A percentile compares a stretch with the other conserved stretches of the same genome.
Conservation (phyloP, 2,329 filamentous ascomycete genomes). For the Aspergillus glaucus region DNA sequence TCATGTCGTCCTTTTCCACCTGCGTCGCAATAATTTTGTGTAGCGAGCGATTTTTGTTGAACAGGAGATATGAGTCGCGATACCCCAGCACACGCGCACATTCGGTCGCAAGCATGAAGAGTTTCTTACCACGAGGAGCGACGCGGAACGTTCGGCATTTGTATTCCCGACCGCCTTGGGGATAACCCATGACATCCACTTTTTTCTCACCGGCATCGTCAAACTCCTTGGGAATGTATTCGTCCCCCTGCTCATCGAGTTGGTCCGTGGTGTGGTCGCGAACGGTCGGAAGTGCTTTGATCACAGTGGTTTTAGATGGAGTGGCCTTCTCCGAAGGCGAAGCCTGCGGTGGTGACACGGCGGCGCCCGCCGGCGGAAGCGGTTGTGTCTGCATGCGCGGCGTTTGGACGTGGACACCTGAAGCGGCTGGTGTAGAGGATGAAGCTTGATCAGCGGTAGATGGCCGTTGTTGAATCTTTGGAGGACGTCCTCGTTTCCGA, state of each 20-base stretch:
- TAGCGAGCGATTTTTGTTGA: conserved; percentile 96
- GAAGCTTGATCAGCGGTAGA: conserved; percentile 24
- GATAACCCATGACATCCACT: conserved; percentile 74
- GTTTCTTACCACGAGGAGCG: conserved; percentile 80
- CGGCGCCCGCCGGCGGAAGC: conserved; percentile 22
- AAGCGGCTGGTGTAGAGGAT: conserved; percentile 11
- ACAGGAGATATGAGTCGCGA: conserved; percentile 93
- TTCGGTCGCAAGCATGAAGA: conserved; percentile 98
- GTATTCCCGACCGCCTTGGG: conserved; percentile 78
- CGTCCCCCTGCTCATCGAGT: conserved; percentile 78
- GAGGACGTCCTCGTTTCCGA: conserved; percentile 46
- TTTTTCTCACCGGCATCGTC: conserved; percentile 94
- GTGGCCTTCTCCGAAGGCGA: conserved; percentile 68
- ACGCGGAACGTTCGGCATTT: conserved; percentile 90
- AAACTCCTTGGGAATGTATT: conserved; percentile 88
- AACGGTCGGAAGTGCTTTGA: conserved; percentile 93
- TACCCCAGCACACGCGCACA: conserved; percentile 91
- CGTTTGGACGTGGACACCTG: conserved; percentile 30
- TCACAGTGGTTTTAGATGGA: conserved; percentile 67
- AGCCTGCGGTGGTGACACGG: conserved; percentile 51
- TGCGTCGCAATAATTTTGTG: conserved; percentile 98
- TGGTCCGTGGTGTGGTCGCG: conserved; percentile 97
- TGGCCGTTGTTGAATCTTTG: conserved; percentile 40
- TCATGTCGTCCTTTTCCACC: conserved; percentile 91
- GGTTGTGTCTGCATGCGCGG: conserved; percentile 36